Conservation (phyloP, 352 stramenopile species). For the Phytophthora crassamura region DNA sequence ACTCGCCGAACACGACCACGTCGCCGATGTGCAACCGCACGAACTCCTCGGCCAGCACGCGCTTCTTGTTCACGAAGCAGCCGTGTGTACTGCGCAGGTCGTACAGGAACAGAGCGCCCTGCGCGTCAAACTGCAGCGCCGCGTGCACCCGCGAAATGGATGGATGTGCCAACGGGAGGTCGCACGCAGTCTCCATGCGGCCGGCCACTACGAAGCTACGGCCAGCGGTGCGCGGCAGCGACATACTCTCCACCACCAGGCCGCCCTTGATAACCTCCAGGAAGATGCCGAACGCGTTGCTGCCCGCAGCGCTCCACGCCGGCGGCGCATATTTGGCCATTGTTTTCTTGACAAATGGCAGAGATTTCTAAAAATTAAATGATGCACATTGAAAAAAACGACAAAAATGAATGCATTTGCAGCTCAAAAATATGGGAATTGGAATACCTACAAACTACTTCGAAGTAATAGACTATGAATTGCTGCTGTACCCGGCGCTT, state of each 20-base stretch:
- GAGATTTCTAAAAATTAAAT: too few species aligned
- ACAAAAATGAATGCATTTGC: too few species aligned
- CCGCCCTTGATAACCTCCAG: conserved; percentile 78
- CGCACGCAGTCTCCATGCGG: conserved; percentile 66
- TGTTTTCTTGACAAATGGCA: too few species aligned
- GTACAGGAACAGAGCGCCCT: conserved; percentile 72
- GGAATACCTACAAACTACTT: too few species aligned
- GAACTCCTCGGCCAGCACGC: conserved; percentile 52
- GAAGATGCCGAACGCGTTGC: conserved; percentile 63
- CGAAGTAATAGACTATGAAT: too few species aligned
- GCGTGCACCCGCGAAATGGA: conserved; percentile 84
- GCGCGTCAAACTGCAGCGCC: conserved; percentile 69
- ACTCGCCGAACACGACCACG: conserved; percentile 89
- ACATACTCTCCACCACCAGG: conserved; percentile 55
- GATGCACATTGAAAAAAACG: too few species aligned
- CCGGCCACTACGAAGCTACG: conserved; percentile 62
- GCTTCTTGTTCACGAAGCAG: conserved; percentile 88
- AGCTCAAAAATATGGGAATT: too few species aligned
- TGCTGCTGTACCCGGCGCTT: too few species aligned
- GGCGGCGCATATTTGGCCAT: conserved; percentile 56
- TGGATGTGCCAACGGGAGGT: conserved; percentile 75
- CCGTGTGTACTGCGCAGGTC: conserved; percentile 86
- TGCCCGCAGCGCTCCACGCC: conserved; percentile 51
- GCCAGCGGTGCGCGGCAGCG: conserved; percentile 31
- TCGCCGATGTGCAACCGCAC: conserved; percentile 81